These are phyloP conservation scores for Carex sylvatica DNA, from an alignment of 202 grass and related monocot genomes.

Conservation along the genomic window DNA sequence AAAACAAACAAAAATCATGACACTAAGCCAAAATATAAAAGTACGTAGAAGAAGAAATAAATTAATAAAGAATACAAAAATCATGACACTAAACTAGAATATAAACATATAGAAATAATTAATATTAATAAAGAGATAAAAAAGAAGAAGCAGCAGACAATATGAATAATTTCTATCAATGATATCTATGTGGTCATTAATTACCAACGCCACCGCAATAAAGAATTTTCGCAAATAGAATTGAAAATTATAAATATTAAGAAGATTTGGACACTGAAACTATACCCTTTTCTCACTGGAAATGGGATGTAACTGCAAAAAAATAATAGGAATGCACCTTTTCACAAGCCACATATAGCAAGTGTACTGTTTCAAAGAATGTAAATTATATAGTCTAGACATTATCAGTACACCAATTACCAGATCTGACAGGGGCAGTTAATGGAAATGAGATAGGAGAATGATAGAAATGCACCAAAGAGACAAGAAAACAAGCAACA, in stretches of 20 bases:
- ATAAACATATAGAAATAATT: neutral
- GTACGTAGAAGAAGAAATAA: too few species aligned
- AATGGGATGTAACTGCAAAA: too few species aligned
- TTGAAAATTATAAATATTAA: neutral
- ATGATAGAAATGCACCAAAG: neutral
- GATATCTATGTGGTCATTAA: neutral
- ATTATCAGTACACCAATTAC: neutral
- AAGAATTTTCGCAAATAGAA: neutral
- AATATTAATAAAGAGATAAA: neutral
- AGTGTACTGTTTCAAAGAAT: neutral
- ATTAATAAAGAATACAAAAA: neutral
- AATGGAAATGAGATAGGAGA: neutral
- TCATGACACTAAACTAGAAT: neutral
- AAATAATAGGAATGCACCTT: neutral
- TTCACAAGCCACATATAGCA: neutral
- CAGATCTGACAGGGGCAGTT: neutral
- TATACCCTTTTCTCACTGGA: neutral
- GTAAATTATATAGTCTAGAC: neutral
- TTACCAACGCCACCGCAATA: neutral
- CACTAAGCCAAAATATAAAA: neutral
- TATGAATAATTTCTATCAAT: neutral
- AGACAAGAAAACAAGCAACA: neutral
- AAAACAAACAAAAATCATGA: neutral
- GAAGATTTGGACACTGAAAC: neutral
- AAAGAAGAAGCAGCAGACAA: too few species aligned